Evolutionary conservation across 2,329 filamentous ascomycete genomes (phyloP), one percentile per base, ranked within the genome.

Genomic region (Tolypocladium paradoxum): DNA sequence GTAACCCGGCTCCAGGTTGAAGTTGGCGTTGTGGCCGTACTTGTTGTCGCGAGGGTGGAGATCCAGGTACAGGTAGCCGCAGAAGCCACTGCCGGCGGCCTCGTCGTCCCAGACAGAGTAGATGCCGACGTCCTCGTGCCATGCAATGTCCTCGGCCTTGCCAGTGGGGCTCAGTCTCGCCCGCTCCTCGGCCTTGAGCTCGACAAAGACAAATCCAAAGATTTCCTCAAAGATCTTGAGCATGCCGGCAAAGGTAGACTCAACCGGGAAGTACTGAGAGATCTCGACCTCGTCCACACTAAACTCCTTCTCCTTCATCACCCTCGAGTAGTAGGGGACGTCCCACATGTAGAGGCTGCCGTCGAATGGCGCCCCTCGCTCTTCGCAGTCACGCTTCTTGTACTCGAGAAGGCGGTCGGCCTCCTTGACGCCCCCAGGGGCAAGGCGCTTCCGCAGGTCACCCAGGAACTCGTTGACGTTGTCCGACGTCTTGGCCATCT

Each of bases 1-100:
- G 69, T 80, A 90, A 27, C 86, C 86, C 1, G 87, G 86, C 68
- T 89, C 83, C 2, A 93, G 69, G 68, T 84, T 88, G 73, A 93
- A 92, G 74, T 92, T 92, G 62, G 88, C 88, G 6, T 88, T 88
- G 63, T 92, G 88, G 18, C 86, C 84, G 66, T 92, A 92, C 68
- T 93, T 93, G 68, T 89, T 88, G 61, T 83, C 82, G 37, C 88
- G 80, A 2, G 88, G 88, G 68, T 89, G 86, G 22, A 92, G 76
- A 68, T 93, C 88, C 16, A 93, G 79, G 68, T 92, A 92, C 29
- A 93, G 76, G 65, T 92, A 93, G 40, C 88, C 88, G 7, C 88
- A 84, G 62, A 93, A 93, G 36, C 76, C 81, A 49, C 78, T 75
- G 18, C 87, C 88, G 60, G 87, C 83, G 2, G 76, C 76, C 55